These are phyloP conservation scores for Pyrenophora tritici-repentis DNA, from an alignment of 2,329 filamentous ascomycete genomes.

Conservation along the genomic window DNA sequence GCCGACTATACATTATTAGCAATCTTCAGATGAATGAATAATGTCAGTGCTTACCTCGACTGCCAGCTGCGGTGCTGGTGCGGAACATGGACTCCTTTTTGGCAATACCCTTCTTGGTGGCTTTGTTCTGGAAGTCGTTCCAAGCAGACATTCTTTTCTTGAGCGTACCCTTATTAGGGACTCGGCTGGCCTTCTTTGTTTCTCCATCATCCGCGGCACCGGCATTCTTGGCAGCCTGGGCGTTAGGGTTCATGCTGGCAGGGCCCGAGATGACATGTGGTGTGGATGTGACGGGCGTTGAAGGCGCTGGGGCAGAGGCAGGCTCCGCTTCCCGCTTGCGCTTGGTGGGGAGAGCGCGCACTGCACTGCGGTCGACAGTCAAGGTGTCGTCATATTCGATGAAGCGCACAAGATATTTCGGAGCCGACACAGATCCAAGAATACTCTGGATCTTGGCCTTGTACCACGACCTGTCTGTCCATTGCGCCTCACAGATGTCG, in stretches of 20 bases:
- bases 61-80: slow-evolving; percentile 83
- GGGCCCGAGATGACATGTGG: slow-evolving; percentile 66
- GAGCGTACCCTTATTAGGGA: slow-evolving; percentile 89
- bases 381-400: slow-evolving; percentile 91
- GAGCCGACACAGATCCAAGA: slow-evolving; percentile 86
- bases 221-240: slow-evolving; percentile 66
- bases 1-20: slow-evolving; percentile 67
- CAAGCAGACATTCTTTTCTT: slow-evolving; percentile 92
- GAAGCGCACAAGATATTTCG: slow-evolving; percentile 94
- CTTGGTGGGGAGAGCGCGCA: slow-evolving; percentile 47
- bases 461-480: slow-evolving; percentile 90
- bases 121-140: slow-evolving; percentile 87
- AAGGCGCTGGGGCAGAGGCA: slow-evolving; percentile 58
- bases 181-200: slow-evolving; percentile 71
- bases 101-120: slow-evolving; percentile 62
- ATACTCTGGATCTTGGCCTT: slow-evolving; percentile 91
- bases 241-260: slow-evolving; percentile 68
- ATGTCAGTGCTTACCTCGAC: slow-evolving; percentile 68
- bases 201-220: slow-evolving; percentile 65
- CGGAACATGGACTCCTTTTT: slow-evolving; percentile 98
- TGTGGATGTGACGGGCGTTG: slow-evolving; percentile 47
- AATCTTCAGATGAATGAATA: background rate
- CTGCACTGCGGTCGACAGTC: slow-evolving; percentile 61
- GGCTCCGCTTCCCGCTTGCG: slow-evolving; percentile 83
- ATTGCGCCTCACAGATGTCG: slow-evolving; percentile 88